Conservation (phyloP, 768 basidiomycete species). For the Russula earlei region DNA sequence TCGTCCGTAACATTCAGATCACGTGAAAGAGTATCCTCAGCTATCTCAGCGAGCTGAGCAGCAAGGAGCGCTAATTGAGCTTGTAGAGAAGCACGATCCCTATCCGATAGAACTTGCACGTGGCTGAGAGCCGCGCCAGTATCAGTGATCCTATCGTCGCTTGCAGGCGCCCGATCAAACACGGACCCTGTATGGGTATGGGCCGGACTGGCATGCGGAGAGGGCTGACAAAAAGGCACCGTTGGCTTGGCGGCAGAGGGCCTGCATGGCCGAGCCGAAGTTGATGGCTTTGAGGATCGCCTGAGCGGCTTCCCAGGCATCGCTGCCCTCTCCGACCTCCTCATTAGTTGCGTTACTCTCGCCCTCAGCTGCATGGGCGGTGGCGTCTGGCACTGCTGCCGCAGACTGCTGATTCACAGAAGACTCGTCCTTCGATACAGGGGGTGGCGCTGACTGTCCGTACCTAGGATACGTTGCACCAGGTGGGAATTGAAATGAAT, state of each 20-base stretch:
- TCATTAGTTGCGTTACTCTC: conserved; percentile 20
- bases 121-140: conserved; percentile 5
- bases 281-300: conserved; percentile 72
- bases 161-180: neutral
- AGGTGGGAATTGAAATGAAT: conserved; percentile 34
- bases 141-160: conserved; percentile 7
- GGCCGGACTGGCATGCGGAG: neutral
- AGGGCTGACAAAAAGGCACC: conserved; percentile 6
- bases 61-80: conserved; percentile 65
- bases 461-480: conserved; percentile 25
- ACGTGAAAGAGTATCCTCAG: conserved; percentile 28
- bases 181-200: neutral
- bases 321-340: conserved; percentile 37
- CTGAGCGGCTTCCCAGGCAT: conserved; percentile 71
- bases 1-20: conserved; percentile 12
- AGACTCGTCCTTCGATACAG: conserved; percentile 1
- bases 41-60: conserved; percentile 62
- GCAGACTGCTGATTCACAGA: neutral
- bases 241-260: conserved; percentile 20
- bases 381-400: neutral
- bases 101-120: conserved; percentile 28
- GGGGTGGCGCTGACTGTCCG: conserved; percentile 21
- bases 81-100: conserved; percentile 58
- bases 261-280: conserved; percentile 47
- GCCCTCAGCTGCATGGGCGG: neutral